Conservation (phyloP, 2,329 filamentous ascomycete genomes). For the Ilyonectria destructans region DNA sequence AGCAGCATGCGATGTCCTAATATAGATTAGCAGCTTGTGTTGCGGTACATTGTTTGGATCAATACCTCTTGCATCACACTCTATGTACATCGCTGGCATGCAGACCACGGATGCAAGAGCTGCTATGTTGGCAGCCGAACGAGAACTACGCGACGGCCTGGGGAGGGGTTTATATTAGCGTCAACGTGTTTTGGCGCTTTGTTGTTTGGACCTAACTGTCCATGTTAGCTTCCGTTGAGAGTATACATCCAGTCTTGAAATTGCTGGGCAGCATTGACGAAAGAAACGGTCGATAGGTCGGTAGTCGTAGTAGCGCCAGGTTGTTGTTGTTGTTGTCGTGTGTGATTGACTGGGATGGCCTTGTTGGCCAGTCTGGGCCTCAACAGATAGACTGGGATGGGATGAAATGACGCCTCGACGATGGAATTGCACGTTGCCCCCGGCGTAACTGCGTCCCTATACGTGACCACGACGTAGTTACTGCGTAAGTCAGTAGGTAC, state of each 20-base stretch:
- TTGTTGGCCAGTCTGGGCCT: neutral
- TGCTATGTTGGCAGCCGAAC: neutral
- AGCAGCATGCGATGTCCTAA: too few species aligned
- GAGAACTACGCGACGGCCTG: neutral
- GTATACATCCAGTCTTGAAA: neutral
- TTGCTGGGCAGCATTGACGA: neutral
- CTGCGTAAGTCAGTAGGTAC: neutral
- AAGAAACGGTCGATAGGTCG: constrained; percentile 1
- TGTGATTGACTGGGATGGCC: constrained; percentile 4
- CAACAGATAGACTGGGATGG: neutral
- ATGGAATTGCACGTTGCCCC: neutral
- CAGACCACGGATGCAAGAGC: neutral
- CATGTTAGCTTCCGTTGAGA: too few species aligned
- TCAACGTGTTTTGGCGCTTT: neutral
- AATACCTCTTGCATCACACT: too few species aligned
- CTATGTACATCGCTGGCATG: too few species aligned
- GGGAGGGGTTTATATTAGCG: neutral
- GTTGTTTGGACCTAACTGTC: too few species aligned
- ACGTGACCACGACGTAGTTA: neutral
- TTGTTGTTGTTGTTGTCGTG: neutral
- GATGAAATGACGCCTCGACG: constrained; percentile 4
- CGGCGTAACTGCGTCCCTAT: neutral
- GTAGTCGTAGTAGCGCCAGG: neutral
- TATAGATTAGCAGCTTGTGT: too few species aligned
- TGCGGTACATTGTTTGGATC: too few species aligned